Base-by-base conservation (phyloP, 352 stramenopile genomes). In the Thraustochytrium striatum region DNA sequence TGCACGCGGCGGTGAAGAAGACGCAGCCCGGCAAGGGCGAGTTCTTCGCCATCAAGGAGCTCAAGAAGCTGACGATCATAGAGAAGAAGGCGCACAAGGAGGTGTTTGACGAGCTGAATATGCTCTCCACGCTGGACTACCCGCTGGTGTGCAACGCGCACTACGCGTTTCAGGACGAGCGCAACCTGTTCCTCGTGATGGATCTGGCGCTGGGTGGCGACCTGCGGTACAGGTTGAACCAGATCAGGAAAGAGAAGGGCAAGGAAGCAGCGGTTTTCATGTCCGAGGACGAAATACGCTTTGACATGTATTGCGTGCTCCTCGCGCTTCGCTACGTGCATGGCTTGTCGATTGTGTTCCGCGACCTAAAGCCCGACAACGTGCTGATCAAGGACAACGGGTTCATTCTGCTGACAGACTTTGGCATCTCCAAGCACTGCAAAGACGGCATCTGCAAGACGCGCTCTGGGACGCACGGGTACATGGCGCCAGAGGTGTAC, bases 81-180 rank as follows among this genome's bases (percentile, higher is more conserved):
- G 16, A 16, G 47, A 55, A 55, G 25, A 55, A 55, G 47, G 47
- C 47, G 16, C 47, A 75, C 35, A 68, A 43, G 65, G 65, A 75
- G 65, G 65, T 75, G 16, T 75, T 75, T 28, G 61, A 61, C 43
- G 65, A 75, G 65, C 32, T 75, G 39, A 39, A 75, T 32, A 69
- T 75, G 33, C 65, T 75, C 8, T 36, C 28, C 33, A 61, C 55
- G 28, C 65, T 75, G 0, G n/a, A 75, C 8, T 69, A 69, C 52
- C 32, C 39, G 50, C 43, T 75, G 43, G 61, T 75, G 33, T 75
- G 65, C 65, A 75, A 75, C 38, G 65, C 65, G 5, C 65, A 75
- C 52, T 75, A 69, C 53, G 65, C 65, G 8, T 75, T 75, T 61
- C 65, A 75, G 43, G 65, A 75, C 65, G 61, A 75, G 21, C 16